These are phyloP conservation scores for Colletotrichum sansevieriae DNA, from an alignment of 2,329 filamentous ascomycete species.

Conservation along the genomic window DNA sequence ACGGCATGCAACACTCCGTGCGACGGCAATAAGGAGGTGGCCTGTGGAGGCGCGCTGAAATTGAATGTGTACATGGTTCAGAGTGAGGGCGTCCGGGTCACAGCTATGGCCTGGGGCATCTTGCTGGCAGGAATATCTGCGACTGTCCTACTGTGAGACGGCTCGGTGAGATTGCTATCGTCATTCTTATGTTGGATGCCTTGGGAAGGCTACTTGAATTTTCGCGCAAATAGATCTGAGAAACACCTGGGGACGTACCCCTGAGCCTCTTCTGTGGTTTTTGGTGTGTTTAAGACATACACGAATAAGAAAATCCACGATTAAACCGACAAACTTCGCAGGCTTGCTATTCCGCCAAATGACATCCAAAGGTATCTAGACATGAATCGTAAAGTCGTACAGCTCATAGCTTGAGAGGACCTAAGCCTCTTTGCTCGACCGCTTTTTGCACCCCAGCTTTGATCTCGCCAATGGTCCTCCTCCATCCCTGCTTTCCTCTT, in stretches of 20 bases:
- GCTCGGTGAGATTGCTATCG: not conserved
- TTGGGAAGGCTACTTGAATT: not conserved
- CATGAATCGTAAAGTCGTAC: slow-evolving; percentile 29
- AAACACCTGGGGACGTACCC: slow-evolving; percentile 14
- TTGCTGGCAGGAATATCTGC: slow-evolving; percentile 3
- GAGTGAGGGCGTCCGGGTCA: slow-evolving; percentile 10
- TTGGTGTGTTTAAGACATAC: not conserved
- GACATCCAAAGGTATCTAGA: slow-evolving; percentile 26
- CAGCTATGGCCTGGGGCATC: slow-evolving; percentile 15
- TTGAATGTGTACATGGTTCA: slow-evolving; percentile 57
- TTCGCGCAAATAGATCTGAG: not conserved
- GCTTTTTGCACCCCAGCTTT: slow-evolving; percentile 67
- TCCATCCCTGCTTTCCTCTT: slow-evolving; percentile 61
- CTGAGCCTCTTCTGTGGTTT: slow-evolving; percentile 8
- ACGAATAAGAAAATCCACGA: not conserved
- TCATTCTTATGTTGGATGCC: not conserved
- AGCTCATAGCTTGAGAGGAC: slow-evolving; percentile 60
- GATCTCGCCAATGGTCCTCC: slow-evolving; percentile 56
- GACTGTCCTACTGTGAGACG: not conserved
- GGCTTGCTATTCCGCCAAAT: not conserved
- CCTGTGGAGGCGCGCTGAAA: slow-evolving; percentile 67
- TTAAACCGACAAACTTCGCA: not conserved
- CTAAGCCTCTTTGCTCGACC: slow-evolving; percentile 68
- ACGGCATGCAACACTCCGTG: slow-evolving; percentile 65
- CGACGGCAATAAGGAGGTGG: slow-evolving; percentile 62